Base-by-base conservation (phyloP, 129 eudicot genomes). In the Silybum marianum region DNA sequence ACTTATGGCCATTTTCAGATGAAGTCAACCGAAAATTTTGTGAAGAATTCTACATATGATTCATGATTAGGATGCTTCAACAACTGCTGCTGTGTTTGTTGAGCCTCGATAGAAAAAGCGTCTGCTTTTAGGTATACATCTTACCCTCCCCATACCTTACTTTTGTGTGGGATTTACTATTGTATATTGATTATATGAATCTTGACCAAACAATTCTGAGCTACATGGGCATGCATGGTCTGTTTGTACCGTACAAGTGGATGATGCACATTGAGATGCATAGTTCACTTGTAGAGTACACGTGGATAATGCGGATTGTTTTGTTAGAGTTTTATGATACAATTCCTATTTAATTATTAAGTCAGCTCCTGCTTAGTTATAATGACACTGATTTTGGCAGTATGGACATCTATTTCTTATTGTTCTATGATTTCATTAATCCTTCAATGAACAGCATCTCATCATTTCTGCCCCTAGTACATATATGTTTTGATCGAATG, bases 61-160 rank as follows among this genome's bases (percentile, higher is more conserved):
- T 69, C 92, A 22, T 81, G 88, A 18, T 66, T 85, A 2, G 99
- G 99, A 21, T 68, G 83, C 87, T 95, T 95, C 95, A 44, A 85
- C 88, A 86, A 95, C 98, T 40, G 86, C 97, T 54, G 81, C 90
- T 62, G 97, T 95, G 58, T 95, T 95, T 83, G 97, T 95, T 72
- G 90, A 91, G 80, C 89, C 88, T 74, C 88, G 99, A 72, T 54
- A 54, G 51, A 42, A 42, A 54, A 54, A 18, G 65, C 23, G 65
- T 54, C 19, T 18, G 21, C 65, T 54, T 54, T 54, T 1, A 54
- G 65, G 60, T 13, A 4, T 48, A 48, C 60, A 12, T 48, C 60
- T 48, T 13, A 48, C 60, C 60, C 14, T 44, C 16, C 11, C 16
- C 54, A 11, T 3, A 51, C 63, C 63, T 23, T 32, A 32, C 36